A percentile compares a stretch with the other conserved stretches of the same genome.
Conservation (phyloP, 1,284 basidiomycete species). For the Sporisorium sorghi region DNA sequence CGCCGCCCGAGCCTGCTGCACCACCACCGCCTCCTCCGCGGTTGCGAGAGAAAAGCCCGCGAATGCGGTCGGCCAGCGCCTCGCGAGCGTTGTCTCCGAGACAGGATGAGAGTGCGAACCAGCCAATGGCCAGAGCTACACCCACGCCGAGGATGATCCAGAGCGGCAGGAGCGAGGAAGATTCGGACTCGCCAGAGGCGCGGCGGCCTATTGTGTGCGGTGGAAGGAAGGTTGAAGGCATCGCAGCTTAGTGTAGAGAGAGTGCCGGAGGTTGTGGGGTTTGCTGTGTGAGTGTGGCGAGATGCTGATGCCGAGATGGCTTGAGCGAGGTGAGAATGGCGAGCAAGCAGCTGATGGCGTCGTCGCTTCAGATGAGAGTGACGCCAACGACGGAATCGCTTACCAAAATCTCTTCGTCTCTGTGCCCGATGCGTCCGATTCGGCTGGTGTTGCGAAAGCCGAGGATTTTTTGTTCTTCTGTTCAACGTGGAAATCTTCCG, state of each 20-base stretch:
- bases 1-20: constrained; percentile 5
- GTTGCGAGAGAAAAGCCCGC: constrained; percentile 27
- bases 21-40: constrained; percentile 5
- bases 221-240: constrained; percentile 9
- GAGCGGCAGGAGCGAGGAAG: constrained; percentile 41
- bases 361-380: neutral
- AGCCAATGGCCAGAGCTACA: constrained; percentile 41
- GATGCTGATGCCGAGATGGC: constrained; percentile 1
- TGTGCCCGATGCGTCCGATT: too few species aligned
- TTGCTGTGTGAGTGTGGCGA: neutral
- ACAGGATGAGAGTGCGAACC: constrained; percentile 54
- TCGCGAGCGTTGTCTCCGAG: constrained; percentile 46
- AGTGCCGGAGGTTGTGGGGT: neutral
- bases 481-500: constrained; percentile 20
- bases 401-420: too few species aligned
- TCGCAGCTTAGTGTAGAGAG: neutral
- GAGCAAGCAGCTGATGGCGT: too few species aligned
- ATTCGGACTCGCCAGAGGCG: constrained; percentile 27
- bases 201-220: constrained; percentile 5
- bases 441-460: constrained; percentile 25
- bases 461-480: constrained; percentile 17
- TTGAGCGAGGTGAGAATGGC: neutral
- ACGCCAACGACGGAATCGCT: neutral
- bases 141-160: constrained; percentile 52
- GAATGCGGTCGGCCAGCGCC: constrained; percentile 24